These are phyloP conservation scores for Pseudogymnoascus sp. DNA, from an alignment of 2,329 filamentous ascomycete genomes.

Conservation along the genomic window DNA sequence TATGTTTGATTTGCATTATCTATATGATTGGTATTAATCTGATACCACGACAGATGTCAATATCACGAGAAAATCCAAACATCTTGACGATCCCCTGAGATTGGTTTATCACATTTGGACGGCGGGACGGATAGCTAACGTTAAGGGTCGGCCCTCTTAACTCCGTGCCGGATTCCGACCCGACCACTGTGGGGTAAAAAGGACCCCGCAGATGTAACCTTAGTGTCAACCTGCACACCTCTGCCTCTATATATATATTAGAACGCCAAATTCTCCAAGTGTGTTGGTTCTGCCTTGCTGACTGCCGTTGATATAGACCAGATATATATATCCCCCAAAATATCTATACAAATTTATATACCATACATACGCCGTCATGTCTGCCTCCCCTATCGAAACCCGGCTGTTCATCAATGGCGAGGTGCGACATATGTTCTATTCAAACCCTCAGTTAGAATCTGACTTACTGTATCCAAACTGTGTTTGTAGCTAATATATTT, in stretches of 20 bases:
- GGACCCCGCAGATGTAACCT: slow-evolving; percentile 6
- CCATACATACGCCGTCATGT: neutral
- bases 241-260: neutral
- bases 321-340: neutral
- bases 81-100: neutral
- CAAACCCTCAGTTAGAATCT: neutral
- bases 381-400: slow-evolving; percentile 5
- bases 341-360: neutral
- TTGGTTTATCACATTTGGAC: neutral
- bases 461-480: neutral
- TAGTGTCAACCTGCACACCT: neutral
- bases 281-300: neutral
- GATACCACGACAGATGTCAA: neutral
- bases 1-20: neutral
- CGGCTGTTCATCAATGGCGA: slow-evolving; percentile 15
- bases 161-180: neutral
- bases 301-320: neutral
- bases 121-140: neutral
- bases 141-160: neutral
- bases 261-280: neutral
- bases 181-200: neutral
- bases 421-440: neutral
- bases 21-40: neutral
- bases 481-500: neutral
- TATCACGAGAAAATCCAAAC: neutral